Base-by-base conservation (phyloP, 257 asterid species). In the Anisodus tanguticus region DNA sequence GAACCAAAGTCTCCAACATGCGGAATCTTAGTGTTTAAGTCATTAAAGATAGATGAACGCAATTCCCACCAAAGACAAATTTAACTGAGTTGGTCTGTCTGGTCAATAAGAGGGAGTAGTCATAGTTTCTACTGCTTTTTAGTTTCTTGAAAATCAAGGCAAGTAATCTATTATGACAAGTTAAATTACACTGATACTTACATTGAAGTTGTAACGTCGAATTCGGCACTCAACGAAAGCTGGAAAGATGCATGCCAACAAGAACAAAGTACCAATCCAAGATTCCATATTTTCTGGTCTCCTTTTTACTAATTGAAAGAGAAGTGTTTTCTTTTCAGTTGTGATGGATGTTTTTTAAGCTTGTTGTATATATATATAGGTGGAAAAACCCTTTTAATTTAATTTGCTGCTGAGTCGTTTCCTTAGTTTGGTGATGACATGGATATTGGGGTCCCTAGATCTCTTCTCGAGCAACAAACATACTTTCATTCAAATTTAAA, bases 131-230 rank as follows among this genome's bases (percentile, higher is more conserved):
- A 54, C 59, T 13, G 17, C 6, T 54, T 54, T 54, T 54, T 3
- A 54, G 59, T 54, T 54, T 3, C 59, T 11, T 54, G 17, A 54
- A 54, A 54, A 11, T 12, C 12, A 54, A 54, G 2, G 17, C n/a
- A 54, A 54, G 59, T 12, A 54, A 54, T 19, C 2, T 16, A 69
- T 2, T 41, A 16, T 16, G 8, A 69, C 54, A 68, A 15, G 51
- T 68, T 37, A 68, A 68, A 68, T 3, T 15, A 68, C 16, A 68
- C 10, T 15, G 39, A 68, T 15, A 68, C 91, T 84, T 83, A 88
- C 94, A 57, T 90, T 87, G 72, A 91, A 90, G 76, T 90, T 91
- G 91, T 90, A 91, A 64, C 85, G 91, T 9, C 92, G 92, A 87
- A 90, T 88, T 66, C 92, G 82, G 88, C 88, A 90, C 84, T 90